Evolutionary conservation across 352 stramenopile genomes (phyloP), one percentile per base, ranked within the genome.

Genomic region (Pythium coloratum): DNA sequence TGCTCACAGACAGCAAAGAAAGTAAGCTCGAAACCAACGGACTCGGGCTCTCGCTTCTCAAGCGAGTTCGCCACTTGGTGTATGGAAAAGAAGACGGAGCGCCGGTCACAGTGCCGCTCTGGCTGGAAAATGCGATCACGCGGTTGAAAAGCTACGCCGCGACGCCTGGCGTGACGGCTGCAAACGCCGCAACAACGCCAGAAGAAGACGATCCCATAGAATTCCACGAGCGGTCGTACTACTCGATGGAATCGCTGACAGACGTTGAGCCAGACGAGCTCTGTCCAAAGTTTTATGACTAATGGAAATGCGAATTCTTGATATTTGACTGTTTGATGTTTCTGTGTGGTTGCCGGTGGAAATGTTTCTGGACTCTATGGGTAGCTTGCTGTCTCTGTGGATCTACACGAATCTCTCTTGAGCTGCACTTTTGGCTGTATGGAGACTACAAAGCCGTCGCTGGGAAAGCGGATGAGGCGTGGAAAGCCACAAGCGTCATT

Each of bases 171-270:
- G 32, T 32, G 26, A 46, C 4, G 38, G 18, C 3, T 55, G 49
- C 5, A 2, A 44, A 24, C 13, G 24, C 28, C 5, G 40, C 6
- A 0, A 8, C 32, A n/a, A 33, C 0, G 2, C 2, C 32, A 0
- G 67, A 76, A 0, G 65, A 64, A 0, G 73, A 84, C 1, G 55
- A 79, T 8, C 58, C 76, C 13, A 63, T 72, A 3, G 82, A 91
- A 59, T 82, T 88, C 38, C 75, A 86, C 26, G 78, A 90, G 28
- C 72, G 75, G 24, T 84, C 76, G 54, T 84, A 82, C 58, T 90
- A 88, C 55, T 87, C 80, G 12, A 73, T 89, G 33, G 82, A 90
- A 58, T 85, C 76, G 28, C 57, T 82, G 28, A 86, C 82, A 7
- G 44, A 71, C n/a, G 80, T 86, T 26, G 38, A 63, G 1, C 79